Conservation (phyloP, 345 rosid genomes). For the Cardamine occulta region DNA sequence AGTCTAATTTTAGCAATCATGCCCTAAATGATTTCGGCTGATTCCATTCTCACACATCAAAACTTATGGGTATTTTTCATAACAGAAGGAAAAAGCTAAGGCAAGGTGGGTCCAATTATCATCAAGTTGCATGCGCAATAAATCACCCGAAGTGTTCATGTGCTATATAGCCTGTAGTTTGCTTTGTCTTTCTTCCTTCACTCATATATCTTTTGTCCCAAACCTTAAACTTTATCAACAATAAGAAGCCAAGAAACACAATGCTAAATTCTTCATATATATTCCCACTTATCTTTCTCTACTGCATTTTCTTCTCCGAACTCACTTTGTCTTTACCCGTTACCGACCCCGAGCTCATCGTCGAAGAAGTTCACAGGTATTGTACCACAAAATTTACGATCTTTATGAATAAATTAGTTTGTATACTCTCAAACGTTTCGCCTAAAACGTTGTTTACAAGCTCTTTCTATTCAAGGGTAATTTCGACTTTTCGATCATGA, state of each 20-base stretch:
- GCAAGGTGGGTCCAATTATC: slow-evolving; percentile 33
- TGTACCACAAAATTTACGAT: background rate
- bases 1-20: no score
- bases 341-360: slow-evolving; percentile 62
- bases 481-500: background rate
- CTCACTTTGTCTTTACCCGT: slow-evolving; percentile 54
- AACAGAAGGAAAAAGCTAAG: slow-evolving; percentile 8
- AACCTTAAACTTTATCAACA: background rate
- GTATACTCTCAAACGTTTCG: background rate
- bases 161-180: slow-evolving; percentile 37
- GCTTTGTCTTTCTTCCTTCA: slow-evolving; percentile 40
- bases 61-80: background rate
- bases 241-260: slow-evolving; percentile 6
- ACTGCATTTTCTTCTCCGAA: slow-evolving; percentile 44
- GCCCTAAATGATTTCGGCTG: background rate
- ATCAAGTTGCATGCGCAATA: slow-evolving; percentile 43
- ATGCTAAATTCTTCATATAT: slow-evolving; percentile 4
- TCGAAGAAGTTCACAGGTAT: slow-evolving; percentile 69
- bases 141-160: slow-evolving; percentile 33
- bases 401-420: background rate
- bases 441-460: background rate
- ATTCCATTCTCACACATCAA: slow-evolving; percentile 20
- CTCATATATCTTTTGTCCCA: slow-evolving; percentile 27
- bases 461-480: background rate
- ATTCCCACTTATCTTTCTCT: slow-evolving; percentile 39